Evolutionary conservation across 164 flowering plant genomes (phyloP).

Genomic region (Protea cynaroides): DNA sequence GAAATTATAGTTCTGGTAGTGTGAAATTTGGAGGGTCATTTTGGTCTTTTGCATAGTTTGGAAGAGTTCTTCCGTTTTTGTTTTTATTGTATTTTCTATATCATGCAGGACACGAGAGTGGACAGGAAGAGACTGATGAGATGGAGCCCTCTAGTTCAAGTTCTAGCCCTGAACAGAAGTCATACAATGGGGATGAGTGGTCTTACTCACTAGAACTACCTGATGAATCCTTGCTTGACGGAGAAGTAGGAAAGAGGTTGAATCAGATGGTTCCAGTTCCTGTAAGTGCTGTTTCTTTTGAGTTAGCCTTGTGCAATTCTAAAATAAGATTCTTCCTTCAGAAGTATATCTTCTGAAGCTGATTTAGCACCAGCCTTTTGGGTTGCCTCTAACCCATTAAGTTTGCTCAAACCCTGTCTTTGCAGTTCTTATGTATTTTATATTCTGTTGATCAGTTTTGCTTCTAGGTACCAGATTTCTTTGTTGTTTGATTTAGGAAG

Average conservation of each 20-base stretch:
- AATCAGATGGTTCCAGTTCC: slow-evolving; percentile 73
- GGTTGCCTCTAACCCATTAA: neutral
- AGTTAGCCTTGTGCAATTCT: neutral
- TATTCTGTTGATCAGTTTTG: too few species aligned
- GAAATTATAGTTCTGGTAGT: slow-evolving; percentile 34
- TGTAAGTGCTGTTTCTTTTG: slow-evolving; percentile 39
- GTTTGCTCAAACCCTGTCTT: too few species aligned
- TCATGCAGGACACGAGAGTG: slow-evolving; percentile 40
- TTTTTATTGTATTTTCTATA: neutral
- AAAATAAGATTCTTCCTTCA: neutral
- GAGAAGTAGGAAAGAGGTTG: slow-evolving; percentile 73
- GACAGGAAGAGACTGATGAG: slow-evolving; percentile 41
- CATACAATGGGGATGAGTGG: slow-evolving; percentile 55
- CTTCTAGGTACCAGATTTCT: too few species aligned
- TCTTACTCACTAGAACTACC: slow-evolving; percentile 40
- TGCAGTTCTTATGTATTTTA: too few species aligned
- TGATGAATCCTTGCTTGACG: slow-evolving; percentile 63
- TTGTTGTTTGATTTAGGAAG: too few species aligned
- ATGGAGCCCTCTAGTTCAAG: slow-evolving; percentile 41
- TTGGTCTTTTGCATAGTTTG: neutral
- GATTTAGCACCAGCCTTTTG: neutral
- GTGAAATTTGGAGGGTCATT: neutral
- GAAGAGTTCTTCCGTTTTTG: neutral
- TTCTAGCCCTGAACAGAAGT: slow-evolving; percentile 54
- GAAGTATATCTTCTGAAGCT: neutral